A percentile compares a stretch with the other conserved stretches of the same genome.
These are phyloP conservation scores for Skeletonema costatum DNA, from an alignment of 108 stramenopile genomes.

Conservation along the genomic window DNA sequence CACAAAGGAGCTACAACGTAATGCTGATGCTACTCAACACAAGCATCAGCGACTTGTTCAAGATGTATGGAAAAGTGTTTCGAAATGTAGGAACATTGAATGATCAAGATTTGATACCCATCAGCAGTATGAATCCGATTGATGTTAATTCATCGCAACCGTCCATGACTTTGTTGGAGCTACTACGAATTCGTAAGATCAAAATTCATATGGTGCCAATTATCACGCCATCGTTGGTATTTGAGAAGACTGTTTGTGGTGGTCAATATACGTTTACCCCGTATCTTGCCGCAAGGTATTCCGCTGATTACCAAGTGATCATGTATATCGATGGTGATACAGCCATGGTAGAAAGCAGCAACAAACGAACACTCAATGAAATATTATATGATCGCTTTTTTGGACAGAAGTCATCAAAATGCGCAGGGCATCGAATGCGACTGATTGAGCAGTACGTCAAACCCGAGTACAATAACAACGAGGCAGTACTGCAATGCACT, in stretches of 20 bases:
- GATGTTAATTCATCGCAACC: background rate
- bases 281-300: conserved; percentile 22
- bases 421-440: conserved; percentile 21
- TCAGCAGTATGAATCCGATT: background rate
- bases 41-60: background rate
- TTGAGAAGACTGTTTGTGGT: conserved; percentile 24
- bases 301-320: conserved; percentile 33
- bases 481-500: conserved; percentile 13
- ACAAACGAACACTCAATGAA: background rate
- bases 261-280: conserved; percentile 25
- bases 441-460: conserved; percentile 29
- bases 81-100: background rate
- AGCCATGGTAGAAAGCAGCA: conserved; percentile 13
- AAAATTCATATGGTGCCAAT: conserved; percentile 24
- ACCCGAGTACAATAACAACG: background rate
- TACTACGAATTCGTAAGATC: conserved; percentile 10
- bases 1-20: conserved; percentile 9
- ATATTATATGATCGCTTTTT: conserved; percentile 27
- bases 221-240: conserved; percentile 9
- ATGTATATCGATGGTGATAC: conserved; percentile 33
- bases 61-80: conserved; percentile 3
- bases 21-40: conserved; percentile 4
- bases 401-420: conserved; percentile 9
- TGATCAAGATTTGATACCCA: conserved; percentile 14
- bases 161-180: conserved; percentile 10